These are phyloP conservation scores for Hanseniaspora mollemarum DNA, from an alignment of 805 yeast species.

Conservation along the genomic window DNA sequence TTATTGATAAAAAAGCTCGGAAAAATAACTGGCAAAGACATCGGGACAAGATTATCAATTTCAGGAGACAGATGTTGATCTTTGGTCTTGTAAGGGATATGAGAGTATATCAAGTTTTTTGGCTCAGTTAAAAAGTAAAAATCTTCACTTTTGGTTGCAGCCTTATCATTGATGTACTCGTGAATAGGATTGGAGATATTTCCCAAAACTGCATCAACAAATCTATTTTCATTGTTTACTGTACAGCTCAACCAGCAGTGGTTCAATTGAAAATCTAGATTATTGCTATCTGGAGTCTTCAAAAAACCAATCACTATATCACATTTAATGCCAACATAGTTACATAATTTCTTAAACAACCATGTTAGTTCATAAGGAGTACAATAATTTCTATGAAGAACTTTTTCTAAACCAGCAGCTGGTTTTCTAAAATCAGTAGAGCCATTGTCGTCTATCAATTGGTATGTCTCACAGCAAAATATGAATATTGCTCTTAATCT, in stretches of 20 bases:
- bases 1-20: conserved; percentile 61
- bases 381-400: conserved; percentile 42
- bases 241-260: conserved; percentile 84
- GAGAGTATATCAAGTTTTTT: conserved; percentile 63
- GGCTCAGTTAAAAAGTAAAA: conserved; percentile 77
- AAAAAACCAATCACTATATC: conserved; percentile 74
- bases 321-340: conserved; percentile 55
- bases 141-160: conserved; percentile 30
- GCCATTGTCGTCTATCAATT: conserved; percentile 33
- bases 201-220: conserved; percentile 63
- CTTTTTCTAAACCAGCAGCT: conserved; percentile 34
- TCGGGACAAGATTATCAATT: conserved; percentile 61
- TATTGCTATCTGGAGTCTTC: conserved; percentile 60
- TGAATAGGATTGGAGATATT: conserved; percentile 45
- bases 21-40: conserved; percentile 75
- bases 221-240: conserved; percentile 64
- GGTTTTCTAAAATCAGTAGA: conserved; percentile 30
- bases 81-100: conserved; percentile 65
- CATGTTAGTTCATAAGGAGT: conserved; percentile 64
- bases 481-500: conserved; percentile 53
- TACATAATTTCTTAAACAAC: conserved; percentile 62
- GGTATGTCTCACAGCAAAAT: conserved; percentile 51
- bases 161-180: conserved; percentile 30
- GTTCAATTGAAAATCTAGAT: conserved; percentile 39
- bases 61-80: conserved; percentile 85